Percentiles rank a stretch among this genome's conserved stretches.
Evolutionary conservation across 768 basidiomycete species (phyloP).

Genomic region (Glaciozyma martinii): DNA sequence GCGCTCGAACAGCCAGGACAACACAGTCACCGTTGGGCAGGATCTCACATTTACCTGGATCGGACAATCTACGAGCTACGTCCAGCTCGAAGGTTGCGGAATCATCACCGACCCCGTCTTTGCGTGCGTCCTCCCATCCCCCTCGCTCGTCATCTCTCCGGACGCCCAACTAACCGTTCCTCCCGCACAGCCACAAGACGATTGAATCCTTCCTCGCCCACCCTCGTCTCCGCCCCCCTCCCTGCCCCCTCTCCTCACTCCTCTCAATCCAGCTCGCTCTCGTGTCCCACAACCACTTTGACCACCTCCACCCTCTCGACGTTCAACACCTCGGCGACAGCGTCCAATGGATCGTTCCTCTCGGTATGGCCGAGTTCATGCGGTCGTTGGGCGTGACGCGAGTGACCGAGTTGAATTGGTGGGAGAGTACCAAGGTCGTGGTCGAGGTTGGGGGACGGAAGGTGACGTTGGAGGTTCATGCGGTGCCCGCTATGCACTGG

Average conservation of each 20-base stretch:
- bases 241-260: slow-evolving; percentile 36
- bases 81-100: slow-evolving; percentile 37
- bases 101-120: slow-evolving; percentile 41
- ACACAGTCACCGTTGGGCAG: slow-evolving; percentile 22
- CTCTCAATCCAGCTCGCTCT: slow-evolving; percentile 38
- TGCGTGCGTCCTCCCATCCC: slow-evolving; percentile 8
- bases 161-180: not conserved
- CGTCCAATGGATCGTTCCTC: slow-evolving; percentile 39
- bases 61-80: slow-evolving; percentile 40
- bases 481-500: slow-evolving; percentile 35
- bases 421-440: slow-evolving; percentile 34
- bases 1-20: slow-evolving; percentile 11
- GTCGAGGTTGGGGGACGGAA: slow-evolving; percentile 11
- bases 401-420: slow-evolving; percentile 41
- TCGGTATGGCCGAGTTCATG: slow-evolving; percentile 37
- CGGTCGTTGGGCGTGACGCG: slow-evolving; percentile 33
- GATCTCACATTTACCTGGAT: slow-evolving; percentile 37
- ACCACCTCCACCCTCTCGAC: slow-evolving; percentile 38
- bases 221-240: slow-evolving; percentile 36
- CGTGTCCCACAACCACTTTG: slow-evolving; percentile 41
- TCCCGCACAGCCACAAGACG: not conserved
- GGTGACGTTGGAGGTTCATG: not conserved
- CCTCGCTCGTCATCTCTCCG: not conserved
- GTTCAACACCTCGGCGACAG: slow-evolving; percentile 37
- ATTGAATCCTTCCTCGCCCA: slow-evolving; percentile 34